phyloP scores from a whole-genome alignment of 148 eudicot genomes.

The Amaranthus cruentus region DNA sequence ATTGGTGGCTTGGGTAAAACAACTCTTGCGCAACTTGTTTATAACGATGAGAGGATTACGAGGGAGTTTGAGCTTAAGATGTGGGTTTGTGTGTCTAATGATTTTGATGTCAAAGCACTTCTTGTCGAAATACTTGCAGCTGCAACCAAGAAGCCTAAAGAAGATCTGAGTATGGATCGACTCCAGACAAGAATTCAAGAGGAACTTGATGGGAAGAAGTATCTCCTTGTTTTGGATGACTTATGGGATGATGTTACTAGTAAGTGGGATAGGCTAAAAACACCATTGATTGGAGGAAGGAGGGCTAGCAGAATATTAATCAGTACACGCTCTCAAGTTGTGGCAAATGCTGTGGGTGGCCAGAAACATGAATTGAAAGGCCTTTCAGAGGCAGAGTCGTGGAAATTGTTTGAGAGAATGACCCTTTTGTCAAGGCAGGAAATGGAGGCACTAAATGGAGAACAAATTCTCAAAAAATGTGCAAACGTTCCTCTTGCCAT shows the following conservation, averaged over 20 bases:
- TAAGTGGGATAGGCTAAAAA: constrained; percentile 16
- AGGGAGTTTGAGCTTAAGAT: constrained; percentile 19
- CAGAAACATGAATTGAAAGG: constrained; percentile 14
- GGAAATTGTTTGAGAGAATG: constrained; percentile 27
- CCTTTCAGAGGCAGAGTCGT: constrained; percentile 23
- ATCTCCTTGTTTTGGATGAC: constrained; percentile 34
- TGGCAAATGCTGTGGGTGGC: constrained; percentile 21
- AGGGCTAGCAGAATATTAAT: constrained; percentile 33
- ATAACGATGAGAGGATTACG: constrained; percentile 12
- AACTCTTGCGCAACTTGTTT: constrained; percentile 26
- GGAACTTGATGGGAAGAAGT: constrained; percentile 13
- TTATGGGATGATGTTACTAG: constrained; percentile 22
- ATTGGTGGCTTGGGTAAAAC: constrained; percentile 39
- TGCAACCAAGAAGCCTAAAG: background rate
- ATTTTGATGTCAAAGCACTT: constrained; percentile 17
- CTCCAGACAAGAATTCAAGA: constrained; percentile 5
- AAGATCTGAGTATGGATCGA: constrained; percentile 8
- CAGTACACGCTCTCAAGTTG: constrained; percentile 32
- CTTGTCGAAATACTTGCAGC: constrained; percentile 15
- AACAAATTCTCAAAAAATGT: constrained; percentile 26
- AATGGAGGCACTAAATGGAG: constrained; percentile 10
- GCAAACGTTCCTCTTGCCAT: constrained; percentile 28
- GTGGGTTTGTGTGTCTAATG: constrained; percentile 32
- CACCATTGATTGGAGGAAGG: constrained; percentile 13
- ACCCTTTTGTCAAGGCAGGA: constrained; percentile 11